These are phyloP conservation scores for Teunomyces lycoperdinae DNA, from an alignment of 805 yeast species.

Conservation along the genomic window DNA sequence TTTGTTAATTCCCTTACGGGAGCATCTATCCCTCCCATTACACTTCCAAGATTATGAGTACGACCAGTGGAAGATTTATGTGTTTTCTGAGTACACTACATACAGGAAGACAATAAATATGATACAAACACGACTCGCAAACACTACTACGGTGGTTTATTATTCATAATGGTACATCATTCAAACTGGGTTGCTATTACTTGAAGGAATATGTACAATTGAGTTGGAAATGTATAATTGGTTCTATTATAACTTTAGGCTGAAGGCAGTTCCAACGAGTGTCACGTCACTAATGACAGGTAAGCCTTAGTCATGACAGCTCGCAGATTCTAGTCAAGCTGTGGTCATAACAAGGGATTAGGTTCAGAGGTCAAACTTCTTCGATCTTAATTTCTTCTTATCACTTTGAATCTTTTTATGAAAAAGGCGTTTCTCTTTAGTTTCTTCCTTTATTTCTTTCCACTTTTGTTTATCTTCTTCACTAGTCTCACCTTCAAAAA, in stretches of 20 bases:
- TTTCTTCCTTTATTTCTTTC: slow-evolving; percentile 36
- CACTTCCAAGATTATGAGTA: not conserved
- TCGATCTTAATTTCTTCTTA: slow-evolving; percentile 35
- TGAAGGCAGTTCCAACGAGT: too few relatives aligned
- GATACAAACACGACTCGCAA: too few relatives aligned
- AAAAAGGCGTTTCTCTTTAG: slow-evolving; percentile 30
- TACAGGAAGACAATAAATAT: not conserved
- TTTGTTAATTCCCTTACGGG: not conserved
- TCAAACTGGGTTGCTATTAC: too few relatives aligned
- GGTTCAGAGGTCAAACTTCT: slow-evolving; percentile 27
- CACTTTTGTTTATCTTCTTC: slow-evolving; percentile 50
- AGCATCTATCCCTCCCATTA: not conserved
- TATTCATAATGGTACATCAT: too few relatives aligned
- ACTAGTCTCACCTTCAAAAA: slow-evolving; percentile 47
- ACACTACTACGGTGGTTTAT: too few relatives aligned
- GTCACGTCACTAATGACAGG: too few relatives aligned
- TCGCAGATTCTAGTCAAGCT: too few relatives aligned
- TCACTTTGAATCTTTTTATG: slow-evolving; percentile 38
- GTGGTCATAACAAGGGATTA: too few relatives aligned
- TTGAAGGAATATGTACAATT: too few relatives aligned
- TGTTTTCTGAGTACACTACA: not conserved
- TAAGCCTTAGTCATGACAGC: too few relatives aligned
- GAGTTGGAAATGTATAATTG: too few relatives aligned
- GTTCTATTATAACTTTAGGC: too few relatives aligned
- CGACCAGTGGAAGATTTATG: not conserved